Conservation (phyloP, 2,329 filamentous ascomycete genomes). For the Diplodia scrobiculata region DNA sequence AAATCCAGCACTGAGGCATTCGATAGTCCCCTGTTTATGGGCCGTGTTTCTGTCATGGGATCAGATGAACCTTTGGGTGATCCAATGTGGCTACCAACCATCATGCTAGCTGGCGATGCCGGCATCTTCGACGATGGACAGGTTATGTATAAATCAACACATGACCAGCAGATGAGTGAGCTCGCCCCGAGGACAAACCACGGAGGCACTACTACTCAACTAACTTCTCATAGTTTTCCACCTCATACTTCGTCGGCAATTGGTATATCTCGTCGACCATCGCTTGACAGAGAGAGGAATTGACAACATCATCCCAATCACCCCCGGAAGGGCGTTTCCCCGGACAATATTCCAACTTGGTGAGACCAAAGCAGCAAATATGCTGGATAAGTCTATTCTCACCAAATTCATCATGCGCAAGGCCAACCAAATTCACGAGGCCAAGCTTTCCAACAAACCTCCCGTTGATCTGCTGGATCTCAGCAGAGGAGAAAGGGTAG, state of each 20-base stretch:
- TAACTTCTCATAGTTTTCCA: not conserved
- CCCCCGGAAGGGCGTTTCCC: not conserved
- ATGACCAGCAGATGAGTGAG: not conserved
- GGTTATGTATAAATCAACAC: no score
- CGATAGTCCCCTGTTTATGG: no score
- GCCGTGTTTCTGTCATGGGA: no score
- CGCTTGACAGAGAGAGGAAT: not conserved
- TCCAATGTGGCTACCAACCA: no score
- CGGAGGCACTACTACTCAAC: not conserved
- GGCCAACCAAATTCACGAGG: not conserved
- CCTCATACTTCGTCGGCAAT: not conserved
- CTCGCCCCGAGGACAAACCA: not conserved
- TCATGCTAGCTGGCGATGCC: no score
- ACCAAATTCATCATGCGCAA: not conserved
- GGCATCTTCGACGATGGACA: no score
- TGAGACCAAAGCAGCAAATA: not conserved
- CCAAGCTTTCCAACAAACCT: not conserved
- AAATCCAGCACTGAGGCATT: no score
- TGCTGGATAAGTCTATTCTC: not conserved
- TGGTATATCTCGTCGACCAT: not conserved
- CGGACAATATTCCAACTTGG: not conserved
- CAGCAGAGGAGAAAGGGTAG: no score
- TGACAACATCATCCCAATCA: not conserved
- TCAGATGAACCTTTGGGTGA: no score
- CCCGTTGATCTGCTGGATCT: not conserved